Evolutionary conservation across 306 rosid genomes (phyloP).

Genomic region (Cucurbita ficifolia): DNA sequence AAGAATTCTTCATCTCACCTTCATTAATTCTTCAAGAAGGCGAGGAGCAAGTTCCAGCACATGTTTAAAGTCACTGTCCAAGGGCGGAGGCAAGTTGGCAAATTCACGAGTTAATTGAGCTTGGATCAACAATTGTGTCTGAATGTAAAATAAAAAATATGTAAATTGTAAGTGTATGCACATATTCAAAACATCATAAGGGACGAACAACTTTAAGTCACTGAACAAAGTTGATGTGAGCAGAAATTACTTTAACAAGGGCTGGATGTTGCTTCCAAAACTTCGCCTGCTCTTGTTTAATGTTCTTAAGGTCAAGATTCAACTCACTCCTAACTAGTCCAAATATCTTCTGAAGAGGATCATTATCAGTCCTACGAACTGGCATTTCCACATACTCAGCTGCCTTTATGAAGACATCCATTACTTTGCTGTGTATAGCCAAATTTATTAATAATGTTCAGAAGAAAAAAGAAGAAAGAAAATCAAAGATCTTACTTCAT

Average conservation of each 20-base stretch:
- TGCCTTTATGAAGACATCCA: conserved; percentile 95
- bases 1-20: conserved; percentile 29
- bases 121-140: conserved; percentile 95
- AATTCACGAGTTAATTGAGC: conserved; percentile 83
- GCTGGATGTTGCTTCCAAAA: conserved; percentile 99
- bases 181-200: conserved; percentile 11
- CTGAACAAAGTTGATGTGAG: neutral
- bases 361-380: conserved; percentile 86
- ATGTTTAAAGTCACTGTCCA: conserved; percentile 66
- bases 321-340: conserved; percentile 93
- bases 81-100: conserved; percentile 53
- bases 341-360: conserved; percentile 91
- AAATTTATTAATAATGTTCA: neutral
- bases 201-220: neutral
- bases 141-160: conserved; percentile 18
- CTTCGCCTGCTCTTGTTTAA: conserved; percentile 96
- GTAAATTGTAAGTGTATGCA: conserved; percentile 10
- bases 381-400: conserved; percentile 94
- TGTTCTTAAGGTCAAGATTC: conserved; percentile 94
- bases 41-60: conserved; percentile 91
- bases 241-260: conserved; percentile 63
- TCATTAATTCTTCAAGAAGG: conserved; percentile 96
- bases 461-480: too few species aligned
- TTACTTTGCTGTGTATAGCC: conserved; percentile 62
- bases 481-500: neutral